Evolutionary conservation across 495 filamentous ascomycete species (phyloP), one percentile per base, ranked within the genome.

Genomic region (Paragyromitra xinjiangensis): DNA sequence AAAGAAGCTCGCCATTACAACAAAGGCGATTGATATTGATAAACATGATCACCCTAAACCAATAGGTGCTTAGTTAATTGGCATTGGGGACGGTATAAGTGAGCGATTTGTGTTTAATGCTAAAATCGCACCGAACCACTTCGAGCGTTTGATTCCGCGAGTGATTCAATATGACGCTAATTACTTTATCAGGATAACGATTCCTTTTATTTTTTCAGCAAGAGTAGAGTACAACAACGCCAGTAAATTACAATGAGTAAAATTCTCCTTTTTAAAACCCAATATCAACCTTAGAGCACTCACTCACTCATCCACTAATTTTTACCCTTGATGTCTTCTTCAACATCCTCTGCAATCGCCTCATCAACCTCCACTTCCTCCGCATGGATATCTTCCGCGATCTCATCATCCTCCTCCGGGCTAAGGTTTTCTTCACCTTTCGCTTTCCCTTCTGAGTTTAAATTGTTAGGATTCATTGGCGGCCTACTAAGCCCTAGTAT

Each of bases 351-450:
- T 72, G 44, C 73, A 22, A 71, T 75, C 14, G 45, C 58, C 51
- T 71, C 73, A 45, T 75, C n/a, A 11, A 63, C 34, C 22, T 64
- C 72, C 0, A 40, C 26, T 37, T 71, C 73, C 86, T 87, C 75
- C 85, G 86, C 39, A 81, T 87, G 37, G 84, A 89, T 78, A 85
- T 87, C 65, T 85, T 88, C 59, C 84, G 88, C 76, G 83, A 87
- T 75, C 69, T 88, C 48, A 81, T 88, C 77, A 84, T 65, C 73
- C 22, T 71, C 65, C 24, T 71, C 51, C 24, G 59, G 48, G 4
- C 64, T 65, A 22, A 78, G 62, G 1, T 42, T 37, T 7, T 76
- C 50, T 8, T 53, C 37, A 50, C 59, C 55, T 6, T 37, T 12
- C 16, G 44, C n/a, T 6, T 58, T 29, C 26, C 16, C 45, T 44